Percentiles rank a stretch among this genome's conserved stretches.
Evolutionary conservation across 2,329 filamentous ascomycete species (phyloP).

Genomic region (Emericellopsis atlantica): DNA sequence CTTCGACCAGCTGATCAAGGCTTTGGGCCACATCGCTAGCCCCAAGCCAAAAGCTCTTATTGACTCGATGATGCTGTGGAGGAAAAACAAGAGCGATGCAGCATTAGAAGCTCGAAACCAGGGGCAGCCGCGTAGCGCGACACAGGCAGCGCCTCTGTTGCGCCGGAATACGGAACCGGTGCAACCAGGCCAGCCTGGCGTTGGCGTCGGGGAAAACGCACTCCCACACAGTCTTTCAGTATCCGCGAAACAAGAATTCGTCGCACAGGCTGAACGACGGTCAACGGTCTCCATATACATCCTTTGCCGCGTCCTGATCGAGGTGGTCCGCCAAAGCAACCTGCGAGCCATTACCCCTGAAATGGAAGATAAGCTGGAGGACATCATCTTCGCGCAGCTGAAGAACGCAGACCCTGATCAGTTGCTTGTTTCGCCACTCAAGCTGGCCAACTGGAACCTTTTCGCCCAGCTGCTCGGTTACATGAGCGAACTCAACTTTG

Average conservation of each 20-base stretch:
- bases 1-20: slow-evolving; percentile 90
- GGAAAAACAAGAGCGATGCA: slow-evolving; percentile 87
- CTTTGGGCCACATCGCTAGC: slow-evolving; percentile 86
- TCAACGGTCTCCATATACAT: slow-evolving; percentile 95
- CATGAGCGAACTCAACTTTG: slow-evolving; percentile 89
- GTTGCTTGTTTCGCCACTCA: slow-evolving; percentile 63
- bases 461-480: slow-evolving; percentile 89
- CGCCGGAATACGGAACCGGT: slow-evolving; percentile 66
- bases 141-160: slow-evolving; percentile 37
- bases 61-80: slow-evolving; percentile 96
- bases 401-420: slow-evolving; percentile 80
- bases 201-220: slow-evolving; percentile 12
- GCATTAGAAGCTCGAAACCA: slow-evolving; percentile 56
- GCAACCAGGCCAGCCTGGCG: slow-evolving; percentile 23
- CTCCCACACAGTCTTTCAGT: slow-evolving; percentile 24
- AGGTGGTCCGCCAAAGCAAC: slow-evolving; percentile 85
- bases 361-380: slow-evolving; percentile 88
- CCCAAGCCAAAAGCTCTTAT: slow-evolving; percentile 91
- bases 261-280: slow-evolving; percentile 71
- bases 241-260: slow-evolving; percentile 52
- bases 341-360: slow-evolving; percentile 72
- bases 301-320: slow-evolving; percentile 82
- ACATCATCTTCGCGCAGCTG: slow-evolving; percentile 92
- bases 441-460: slow-evolving; percentile 89
- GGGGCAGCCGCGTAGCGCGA: slow-evolving; percentile 34